Conservation (phyloP, 805 yeast species). For the Grigorovia humatica region DNA sequence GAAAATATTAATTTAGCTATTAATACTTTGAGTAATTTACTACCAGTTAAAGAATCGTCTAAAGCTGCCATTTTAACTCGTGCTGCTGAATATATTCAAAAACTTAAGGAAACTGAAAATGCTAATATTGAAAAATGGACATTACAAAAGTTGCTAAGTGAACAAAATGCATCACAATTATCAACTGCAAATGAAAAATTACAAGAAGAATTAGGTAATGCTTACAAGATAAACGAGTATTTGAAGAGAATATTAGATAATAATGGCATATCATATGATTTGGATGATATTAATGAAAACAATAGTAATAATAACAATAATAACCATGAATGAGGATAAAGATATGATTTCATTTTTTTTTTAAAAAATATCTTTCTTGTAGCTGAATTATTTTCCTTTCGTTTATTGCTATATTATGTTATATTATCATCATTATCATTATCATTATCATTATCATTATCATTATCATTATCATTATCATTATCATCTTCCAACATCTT, state of each 20-base stretch:
- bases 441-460: background rate
- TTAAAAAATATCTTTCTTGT: no score
- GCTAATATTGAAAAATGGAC: slow-evolving; percentile 92
- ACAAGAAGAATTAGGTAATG: slow-evolving; percentile 78
- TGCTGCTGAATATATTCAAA: slow-evolving; percentile 83
- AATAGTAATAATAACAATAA: background rate
- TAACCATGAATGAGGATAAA: background rate
- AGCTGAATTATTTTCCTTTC: no score
- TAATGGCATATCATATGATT: slow-evolving; percentile 5
- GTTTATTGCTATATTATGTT: no score
- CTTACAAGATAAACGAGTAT: slow-evolving; percentile 83
- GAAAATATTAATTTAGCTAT: slow-evolving; percentile 85
- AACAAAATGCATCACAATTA: slow-evolving; percentile 82
- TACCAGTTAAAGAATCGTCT: slow-evolving; percentile 71
- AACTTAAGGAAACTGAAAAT: slow-evolving; percentile 82
- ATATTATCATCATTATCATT: no score
- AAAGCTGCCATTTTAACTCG: slow-evolving; percentile 82
- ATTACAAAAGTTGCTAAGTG: slow-evolving; percentile 80
- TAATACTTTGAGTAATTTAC: slow-evolving; percentile 60
- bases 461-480: no score
- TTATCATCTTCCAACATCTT: background rate
- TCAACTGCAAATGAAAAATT: slow-evolving; percentile 78
- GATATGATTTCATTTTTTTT: no score
- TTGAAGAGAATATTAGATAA: slow-evolving; percentile 46
- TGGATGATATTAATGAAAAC: background rate